Base-by-base conservation (phyloP, 2,329 filamentous ascomycete genomes). In the Bipolaris bicolor region DNA sequence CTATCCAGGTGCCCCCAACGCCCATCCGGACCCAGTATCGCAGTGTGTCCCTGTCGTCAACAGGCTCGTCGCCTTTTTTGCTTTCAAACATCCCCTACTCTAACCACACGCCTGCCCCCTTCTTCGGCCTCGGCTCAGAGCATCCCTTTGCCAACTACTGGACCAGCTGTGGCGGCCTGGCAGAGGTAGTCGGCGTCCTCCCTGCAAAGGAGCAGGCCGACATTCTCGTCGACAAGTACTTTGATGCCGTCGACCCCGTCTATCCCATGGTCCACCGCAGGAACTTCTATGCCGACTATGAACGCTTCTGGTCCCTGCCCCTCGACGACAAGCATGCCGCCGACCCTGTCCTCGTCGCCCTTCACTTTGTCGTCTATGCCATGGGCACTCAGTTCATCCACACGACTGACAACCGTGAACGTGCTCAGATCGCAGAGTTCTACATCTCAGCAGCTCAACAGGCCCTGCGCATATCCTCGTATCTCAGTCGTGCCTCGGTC, bases 111-210 rank as follows among this genome's bases (percentile, higher is more conserved):
- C 87, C 88, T 1, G 90, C 88, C 53, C 91, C 91, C 63, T 88
- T 92, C 53, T 93, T 93, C 70, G 90, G 90, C n/a, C 87, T 92
- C 61, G 90, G 89, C 13, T 87, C 88, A 0, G 88, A 91, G 70
- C 89, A 92, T 70, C 90, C 89, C 0, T 92, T 92, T 71, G 87
- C 89, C 68, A 93, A 93, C 71, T 93, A 93, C 75, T 94, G 90
- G 90, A 93, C 90, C 2, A 91, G 88, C 68, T 84, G 88, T 59
- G 90, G 90, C 46, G 90, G 90, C 0, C 78, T 94, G 16, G 81
- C 86, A 7, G 90, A 94, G 75, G 89, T 92, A 6, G 86, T 92
- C 41, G 86, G 85, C 1, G 89, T 92, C 3, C 79, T 94, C 11
- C 90, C 90, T 0, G 88, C 88, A 55, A 92, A 91, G 77, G 77